Conservation (phyloP, 176 grass and related monocot genomes). For the Chloris gayana region DNA sequence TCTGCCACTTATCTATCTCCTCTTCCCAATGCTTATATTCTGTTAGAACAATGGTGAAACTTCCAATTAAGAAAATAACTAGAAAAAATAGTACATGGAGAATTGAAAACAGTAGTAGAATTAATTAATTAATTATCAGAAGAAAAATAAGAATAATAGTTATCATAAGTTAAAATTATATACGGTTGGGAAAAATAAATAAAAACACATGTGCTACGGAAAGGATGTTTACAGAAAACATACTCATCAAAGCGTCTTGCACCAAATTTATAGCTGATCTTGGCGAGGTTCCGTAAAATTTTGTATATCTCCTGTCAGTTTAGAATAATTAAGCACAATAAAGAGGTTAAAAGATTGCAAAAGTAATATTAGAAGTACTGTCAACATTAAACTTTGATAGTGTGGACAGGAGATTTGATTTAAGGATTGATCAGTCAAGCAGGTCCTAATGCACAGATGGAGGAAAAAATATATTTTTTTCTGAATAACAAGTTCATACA, state of each 20-base stretch:
- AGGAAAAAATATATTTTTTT: background rate
- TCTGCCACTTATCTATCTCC: conserved; percentile 92
- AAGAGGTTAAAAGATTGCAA: background rate
- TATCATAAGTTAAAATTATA: conserved; percentile 22
- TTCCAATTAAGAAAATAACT: conserved; percentile 26
- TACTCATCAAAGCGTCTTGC: conserved; percentile 93
- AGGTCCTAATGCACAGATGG: background rate
- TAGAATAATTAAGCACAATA: conserved; percentile 3
- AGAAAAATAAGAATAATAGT: conserved; percentile 25
- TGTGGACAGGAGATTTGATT: background rate
- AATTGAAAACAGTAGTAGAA: conserved; percentile 13
- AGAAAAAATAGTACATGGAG: conserved; percentile 30
- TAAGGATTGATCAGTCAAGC: conserved; percentile 23
- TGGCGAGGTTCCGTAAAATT: conserved; percentile 92
- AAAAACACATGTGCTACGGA: background rate
- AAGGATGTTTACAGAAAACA: conserved; percentile 46
- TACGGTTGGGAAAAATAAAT: background rate
- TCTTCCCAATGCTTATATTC: conserved; percentile 97
- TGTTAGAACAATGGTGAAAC: conserved; percentile 41
- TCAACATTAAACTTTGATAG: conserved; percentile 2
- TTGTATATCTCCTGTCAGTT: conserved; percentile 92
- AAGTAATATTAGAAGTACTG: conserved; percentile 10
- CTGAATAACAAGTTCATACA: conserved; percentile 6
- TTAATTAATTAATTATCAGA: conserved; percentile 31
- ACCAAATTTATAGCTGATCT: conserved; percentile 89